Conservation (phyloP, 2,329 filamentous ascomycete genomes). For the Colletotrichum scovillei region DNA sequence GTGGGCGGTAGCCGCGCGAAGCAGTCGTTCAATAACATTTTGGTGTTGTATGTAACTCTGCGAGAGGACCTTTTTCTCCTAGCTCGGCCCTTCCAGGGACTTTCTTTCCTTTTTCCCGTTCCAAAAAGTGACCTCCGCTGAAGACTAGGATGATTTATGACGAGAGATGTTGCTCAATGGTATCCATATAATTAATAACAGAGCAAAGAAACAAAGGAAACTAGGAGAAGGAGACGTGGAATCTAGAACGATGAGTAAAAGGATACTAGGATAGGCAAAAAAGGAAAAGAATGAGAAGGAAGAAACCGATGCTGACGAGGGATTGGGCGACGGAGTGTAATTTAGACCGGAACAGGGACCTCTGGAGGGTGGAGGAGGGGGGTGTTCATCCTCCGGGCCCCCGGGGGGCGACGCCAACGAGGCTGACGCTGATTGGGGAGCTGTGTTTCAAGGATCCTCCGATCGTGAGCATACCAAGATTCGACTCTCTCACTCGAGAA, state of each 20-base stretch:
- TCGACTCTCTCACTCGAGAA: neutral
- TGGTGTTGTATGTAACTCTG: neutral
- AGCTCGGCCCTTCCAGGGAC: neutral
- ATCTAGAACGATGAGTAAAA: neutral
- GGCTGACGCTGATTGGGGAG: constrained; percentile 32
- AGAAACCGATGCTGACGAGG: neutral
- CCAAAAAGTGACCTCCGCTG: neutral
- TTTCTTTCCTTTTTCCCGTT: neutral
- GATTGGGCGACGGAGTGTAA: constrained; percentile 32
- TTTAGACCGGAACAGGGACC: constrained; percentile 31
- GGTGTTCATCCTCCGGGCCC: constrained; percentile 3
- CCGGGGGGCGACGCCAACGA: constrained; percentile 4
- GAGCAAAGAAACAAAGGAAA: constrained; percentile 1
- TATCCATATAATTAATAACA: neutral
- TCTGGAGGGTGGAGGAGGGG: constrained; percentile 1
- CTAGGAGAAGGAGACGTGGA: neutral
- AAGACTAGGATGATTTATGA: neutral
- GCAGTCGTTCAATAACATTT: constrained; percentile 43
- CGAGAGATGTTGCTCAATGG: neutral
- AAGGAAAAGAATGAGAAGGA: constrained; percentile 2
- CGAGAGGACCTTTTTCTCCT: neutral
- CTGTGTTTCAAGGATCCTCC: constrained; percentile 28
- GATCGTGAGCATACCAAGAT: constrained; percentile 16
- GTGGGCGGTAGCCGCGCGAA: constrained; percentile 51
- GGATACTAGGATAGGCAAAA: neutral